A percentile compares a stretch with the other conserved stretches of the same genome.
Evolutionary conservation across 1,284 basidiomycete species (phyloP).

Genomic region (Heterobasidion parviporum): DNA sequence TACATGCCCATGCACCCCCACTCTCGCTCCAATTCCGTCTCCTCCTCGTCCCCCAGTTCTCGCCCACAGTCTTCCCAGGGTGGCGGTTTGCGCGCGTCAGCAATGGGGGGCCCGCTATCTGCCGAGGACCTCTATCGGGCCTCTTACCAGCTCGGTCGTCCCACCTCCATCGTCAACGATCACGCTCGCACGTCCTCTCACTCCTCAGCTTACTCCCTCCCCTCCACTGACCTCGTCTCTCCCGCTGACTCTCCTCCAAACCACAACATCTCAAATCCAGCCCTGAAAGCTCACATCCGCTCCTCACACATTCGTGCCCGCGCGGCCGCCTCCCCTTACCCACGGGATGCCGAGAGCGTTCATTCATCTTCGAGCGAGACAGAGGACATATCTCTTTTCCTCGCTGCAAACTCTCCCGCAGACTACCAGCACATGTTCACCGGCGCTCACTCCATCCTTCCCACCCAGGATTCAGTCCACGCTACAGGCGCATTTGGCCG

Average conservation of each 20-base stretch:
- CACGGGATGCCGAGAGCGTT: constrained; percentile 74
- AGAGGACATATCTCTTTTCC: constrained; percentile 73
- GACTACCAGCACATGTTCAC: constrained; percentile 60
- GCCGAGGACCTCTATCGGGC: constrained; percentile 63
- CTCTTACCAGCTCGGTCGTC: constrained; percentile 31
- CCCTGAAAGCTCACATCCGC: constrained; percentile 65
- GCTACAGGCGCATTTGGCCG: constrained; percentile 61
- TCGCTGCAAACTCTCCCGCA: constrained; percentile 35
- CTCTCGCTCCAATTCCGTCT: constrained; percentile 70
- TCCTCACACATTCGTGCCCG: constrained; percentile 69
- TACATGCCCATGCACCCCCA: constrained; percentile 58
- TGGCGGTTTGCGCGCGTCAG: constrained; percentile 40
- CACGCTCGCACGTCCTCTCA: constrained; percentile 28
- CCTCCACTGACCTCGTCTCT: constrained; percentile 33
- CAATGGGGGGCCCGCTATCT: constrained; percentile 34
- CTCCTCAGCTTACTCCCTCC: constrained; percentile 35
- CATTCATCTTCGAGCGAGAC: constrained; percentile 81
- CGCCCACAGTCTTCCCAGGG: constrained; percentile 72
- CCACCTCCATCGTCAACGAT: constrained; percentile 21
- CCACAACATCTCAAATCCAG: constrained; percentile 59
- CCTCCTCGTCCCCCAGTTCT: constrained; percentile 62
- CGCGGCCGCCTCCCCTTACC: constrained; percentile 71
- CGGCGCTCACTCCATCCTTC: constrained; percentile 36
- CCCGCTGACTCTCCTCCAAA: constrained; percentile 62
- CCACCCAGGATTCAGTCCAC: constrained; percentile 57